Conservation (phyloP, 2,329 filamentous ascomycete genomes). For the Cordyceps farinosa region DNA sequence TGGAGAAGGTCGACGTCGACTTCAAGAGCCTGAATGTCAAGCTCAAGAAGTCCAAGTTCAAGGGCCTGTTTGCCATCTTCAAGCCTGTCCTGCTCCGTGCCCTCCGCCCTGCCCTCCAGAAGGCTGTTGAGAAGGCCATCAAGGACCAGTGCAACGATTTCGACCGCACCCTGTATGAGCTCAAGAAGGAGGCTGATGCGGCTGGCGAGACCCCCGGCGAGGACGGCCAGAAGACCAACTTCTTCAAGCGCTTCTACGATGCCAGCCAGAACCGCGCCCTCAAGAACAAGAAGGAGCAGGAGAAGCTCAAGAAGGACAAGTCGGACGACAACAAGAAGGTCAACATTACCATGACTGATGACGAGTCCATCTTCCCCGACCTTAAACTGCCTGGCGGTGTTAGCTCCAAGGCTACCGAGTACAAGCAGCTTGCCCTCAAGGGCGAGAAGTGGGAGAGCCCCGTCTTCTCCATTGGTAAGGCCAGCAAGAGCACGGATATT, state of each 20-base stretch:
- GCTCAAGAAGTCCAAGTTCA: conserved; percentile 92
- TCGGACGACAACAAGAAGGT: conserved; percentile 53
- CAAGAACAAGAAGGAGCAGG: conserved; percentile 76
- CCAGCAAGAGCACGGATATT: conserved; percentile 67
- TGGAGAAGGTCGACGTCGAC: conserved; percentile 81
- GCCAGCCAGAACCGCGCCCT: conserved; percentile 71
- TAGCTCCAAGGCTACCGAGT: conserved; percentile 90
- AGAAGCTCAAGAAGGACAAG: conserved; percentile 38
- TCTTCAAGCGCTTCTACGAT: conserved; percentile 79
- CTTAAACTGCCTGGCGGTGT: conserved; percentile 79
- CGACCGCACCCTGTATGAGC: conserved; percentile 67
- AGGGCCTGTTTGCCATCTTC: conserved; percentile 79
- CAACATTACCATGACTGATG: conserved; percentile 50
- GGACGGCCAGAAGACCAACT: conserved; percentile 71
- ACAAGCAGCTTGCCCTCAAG: conserved; percentile 80
- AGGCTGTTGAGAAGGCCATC: conserved; percentile 85
- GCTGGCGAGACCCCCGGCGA: conserved; percentile 54
- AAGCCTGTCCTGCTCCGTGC: conserved; percentile 85
- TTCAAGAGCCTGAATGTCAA: conserved; percentile 83
- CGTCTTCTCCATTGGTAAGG: conserved; percentile 82
- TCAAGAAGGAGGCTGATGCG: conserved; percentile 79
- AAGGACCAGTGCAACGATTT: conserved; percentile 74
- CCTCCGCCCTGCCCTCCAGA: conserved; percentile 78
- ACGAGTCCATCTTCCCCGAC: conserved; percentile 86
- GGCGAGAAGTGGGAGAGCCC: conserved; percentile 94